A percentile compares a stretch with the other conserved stretches of the same genome.
These are phyloP conservation scores for Lagenidium giganteum DNA, from an alignment of 352 stramenopile genomes.

Conservation along the genomic window DNA sequence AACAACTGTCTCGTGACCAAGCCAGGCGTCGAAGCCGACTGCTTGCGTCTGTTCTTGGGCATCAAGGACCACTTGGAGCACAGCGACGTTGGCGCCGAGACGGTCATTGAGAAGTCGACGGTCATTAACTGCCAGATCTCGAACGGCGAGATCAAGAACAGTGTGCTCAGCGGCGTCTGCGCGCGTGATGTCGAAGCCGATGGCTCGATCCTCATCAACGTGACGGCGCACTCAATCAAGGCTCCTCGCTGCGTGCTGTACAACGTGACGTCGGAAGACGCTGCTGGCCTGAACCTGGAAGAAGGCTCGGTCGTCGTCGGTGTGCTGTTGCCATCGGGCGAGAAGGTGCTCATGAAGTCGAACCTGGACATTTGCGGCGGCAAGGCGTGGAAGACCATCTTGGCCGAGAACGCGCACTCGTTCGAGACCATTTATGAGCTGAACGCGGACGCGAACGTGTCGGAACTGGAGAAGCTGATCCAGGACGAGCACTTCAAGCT, in stretches of 20 bases:
- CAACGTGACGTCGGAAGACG: constrained; percentile 93
- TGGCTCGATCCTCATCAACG: constrained; percentile 97
- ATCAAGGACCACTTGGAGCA: constrained; percentile 76
- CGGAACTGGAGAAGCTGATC: constrained; percentile 82
- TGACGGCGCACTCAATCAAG: constrained; percentile 94
- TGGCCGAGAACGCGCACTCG: constrained; percentile 90
- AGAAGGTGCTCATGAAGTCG: constrained; percentile 90
- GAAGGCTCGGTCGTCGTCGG: constrained; percentile 93
- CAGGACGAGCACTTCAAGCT: constrained; percentile 78
- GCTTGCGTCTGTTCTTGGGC: constrained; percentile 70
- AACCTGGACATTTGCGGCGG: constrained; percentile 92
- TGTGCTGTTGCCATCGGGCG: constrained; percentile 89
- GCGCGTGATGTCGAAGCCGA: constrained; percentile 89
- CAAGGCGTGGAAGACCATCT: constrained; percentile 91
- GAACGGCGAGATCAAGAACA: constrained; percentile 57
- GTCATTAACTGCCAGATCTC: constrained; percentile 81
- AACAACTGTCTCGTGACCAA: constrained; percentile 95
- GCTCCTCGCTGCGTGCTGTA: constrained; percentile 95
- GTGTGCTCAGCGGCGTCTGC: constrained; percentile 89
- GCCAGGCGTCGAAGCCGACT: constrained; percentile 71
- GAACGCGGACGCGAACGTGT: constrained; percentile 86
- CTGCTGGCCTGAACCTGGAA: constrained; percentile 87
- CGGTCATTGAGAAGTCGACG: constrained; percentile 53
- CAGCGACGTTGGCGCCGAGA: constrained; percentile 60
- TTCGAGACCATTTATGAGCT: constrained; percentile 96